Conservation (phyloP, 2,329 filamentous ascomycete genomes). For the Aureobasidium musti region DNA sequence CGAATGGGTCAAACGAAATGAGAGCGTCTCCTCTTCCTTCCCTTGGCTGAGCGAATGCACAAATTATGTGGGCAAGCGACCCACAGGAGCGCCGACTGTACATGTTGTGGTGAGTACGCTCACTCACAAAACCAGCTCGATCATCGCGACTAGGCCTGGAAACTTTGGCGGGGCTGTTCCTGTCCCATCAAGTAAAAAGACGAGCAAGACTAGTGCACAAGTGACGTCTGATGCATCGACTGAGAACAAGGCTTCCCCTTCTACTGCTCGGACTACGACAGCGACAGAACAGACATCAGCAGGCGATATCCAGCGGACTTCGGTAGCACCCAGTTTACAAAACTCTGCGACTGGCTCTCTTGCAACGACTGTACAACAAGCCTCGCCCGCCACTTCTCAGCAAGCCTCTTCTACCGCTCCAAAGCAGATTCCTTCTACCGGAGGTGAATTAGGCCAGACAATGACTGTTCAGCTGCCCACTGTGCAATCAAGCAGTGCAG, state of each 20-base stretch:
- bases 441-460: not conserved
- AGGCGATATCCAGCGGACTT: not conserved
- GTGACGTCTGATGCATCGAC: not conserved
- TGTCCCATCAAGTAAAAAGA: not conserved
- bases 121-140: slow-evolving; percentile 1
- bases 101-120: slow-evolving; percentile 14
- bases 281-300: not conserved
- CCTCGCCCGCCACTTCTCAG: not conserved
- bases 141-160: not conserved
- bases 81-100: slow-evolving; percentile 20
- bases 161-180: slow-evolving; percentile 13
- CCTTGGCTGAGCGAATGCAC: slow-evolving; percentile 3
- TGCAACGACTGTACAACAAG: not conserved
- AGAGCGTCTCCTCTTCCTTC: not conserved
- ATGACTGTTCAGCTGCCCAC: not conserved
- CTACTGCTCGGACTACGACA: not conserved
- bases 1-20: not conserved
- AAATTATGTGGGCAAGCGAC: not conserved
- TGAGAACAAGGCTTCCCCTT: not conserved
- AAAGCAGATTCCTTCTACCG: not conserved
- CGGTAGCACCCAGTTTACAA: not conserved
- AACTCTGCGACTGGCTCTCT: not conserved
- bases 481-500: not conserved
- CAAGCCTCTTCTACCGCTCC: not conserved
- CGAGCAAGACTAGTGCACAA: not conserved